Base-by-base conservation (phyloP, 2,329 filamentous ascomycete species). In the Microsporum canis region DNA sequence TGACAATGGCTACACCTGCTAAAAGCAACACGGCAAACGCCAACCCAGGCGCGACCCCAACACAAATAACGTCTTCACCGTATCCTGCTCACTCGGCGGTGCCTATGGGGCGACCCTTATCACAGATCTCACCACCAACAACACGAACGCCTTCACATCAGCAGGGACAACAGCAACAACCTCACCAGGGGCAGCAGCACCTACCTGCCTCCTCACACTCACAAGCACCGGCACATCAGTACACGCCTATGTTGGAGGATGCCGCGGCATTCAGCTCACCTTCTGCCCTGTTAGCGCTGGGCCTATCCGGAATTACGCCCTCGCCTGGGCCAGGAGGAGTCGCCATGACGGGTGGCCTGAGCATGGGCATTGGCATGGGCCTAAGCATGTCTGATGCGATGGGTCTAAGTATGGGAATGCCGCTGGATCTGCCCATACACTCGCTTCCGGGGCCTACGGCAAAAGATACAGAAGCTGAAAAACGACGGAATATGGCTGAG, bases 81-180 rank as follows among this genome's bases (percentile, higher is more conserved):
- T 57, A 38, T 27, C 76, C 76, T 56, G 75, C 72, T 60, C 75
- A 75, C 7, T 70, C 74, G 33, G 73, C 71, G 56, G 71, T 70
- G 31, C 70, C 74, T 60, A 73, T 76, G 68, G 68, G 71, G 45
- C 70, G 70, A 29, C 71, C 73, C 31, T 67, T 77, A 23, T 72
- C 76, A 14, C 73, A 77, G 61, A 78, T 77, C 65, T 78, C 76
- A 5, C 76, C 76, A 2, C 76, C 76, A 3, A 73, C 71, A 62
- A 73, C 71, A 62, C 74, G 72, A 62, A 78, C 76, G 0, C 76
- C 76, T 1, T 75, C 27, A 73, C 69, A 10, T 74, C 73, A 34
- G 71, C 71, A 4, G 1, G 10, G n/a, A n/a, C 49, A 53, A n/a
- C 68, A 72, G 10, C 55, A 73, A 61, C 55, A 73, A 61, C 63